Conservation (phyloP, 2,329 filamentous ascomycete species). For the Diaporthe vexans region DNA sequence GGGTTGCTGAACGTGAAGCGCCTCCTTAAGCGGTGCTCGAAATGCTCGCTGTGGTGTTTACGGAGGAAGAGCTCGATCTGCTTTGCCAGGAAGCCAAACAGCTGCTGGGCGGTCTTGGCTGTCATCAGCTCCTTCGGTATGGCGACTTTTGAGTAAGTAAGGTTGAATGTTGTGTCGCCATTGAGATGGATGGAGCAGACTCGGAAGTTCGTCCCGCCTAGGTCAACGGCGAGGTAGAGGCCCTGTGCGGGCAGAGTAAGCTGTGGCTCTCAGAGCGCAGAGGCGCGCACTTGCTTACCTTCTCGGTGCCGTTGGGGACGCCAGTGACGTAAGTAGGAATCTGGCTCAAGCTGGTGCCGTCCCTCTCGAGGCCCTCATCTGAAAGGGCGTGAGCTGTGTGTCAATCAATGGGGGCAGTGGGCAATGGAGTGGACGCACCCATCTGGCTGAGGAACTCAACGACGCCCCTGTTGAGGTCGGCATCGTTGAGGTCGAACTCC, state of each 20-base stretch:
- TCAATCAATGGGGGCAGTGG: conserved; percentile 26
- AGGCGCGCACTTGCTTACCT: conserved; percentile 68
- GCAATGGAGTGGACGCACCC: conserved; percentile 60
- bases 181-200: conserved; percentile 96
- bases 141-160: conserved; percentile 92
- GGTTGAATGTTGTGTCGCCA: conserved; percentile 93
- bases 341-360: conserved; percentile 88
- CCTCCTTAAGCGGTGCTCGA: conserved; percentile 77
- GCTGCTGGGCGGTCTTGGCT: conserved; percentile 85
- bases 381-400: conserved; percentile 38
- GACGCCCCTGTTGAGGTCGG: conserved; percentile 84
- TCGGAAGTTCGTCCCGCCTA: conserved; percentile 98
- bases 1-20: conserved; percentile 72
- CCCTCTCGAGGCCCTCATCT: conserved; percentile 86
- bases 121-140: conserved; percentile 94
- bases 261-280: neutral
- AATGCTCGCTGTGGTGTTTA: conserved; percentile 90
- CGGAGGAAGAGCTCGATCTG: conserved; percentile 92
- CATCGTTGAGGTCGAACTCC: conserved; percentile 87
- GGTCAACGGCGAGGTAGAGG: conserved; percentile 93
- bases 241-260: conserved; percentile 68
- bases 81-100: conserved; percentile 93
- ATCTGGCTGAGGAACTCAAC: conserved; percentile 90
- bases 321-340: conserved; percentile 97
- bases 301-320: conserved; percentile 97